Evolutionary conservation across 2,329 filamentous ascomycete species (phyloP), one percentile per base, ranked within the genome.

Genomic region (Diplocarpon rosae): DNA sequence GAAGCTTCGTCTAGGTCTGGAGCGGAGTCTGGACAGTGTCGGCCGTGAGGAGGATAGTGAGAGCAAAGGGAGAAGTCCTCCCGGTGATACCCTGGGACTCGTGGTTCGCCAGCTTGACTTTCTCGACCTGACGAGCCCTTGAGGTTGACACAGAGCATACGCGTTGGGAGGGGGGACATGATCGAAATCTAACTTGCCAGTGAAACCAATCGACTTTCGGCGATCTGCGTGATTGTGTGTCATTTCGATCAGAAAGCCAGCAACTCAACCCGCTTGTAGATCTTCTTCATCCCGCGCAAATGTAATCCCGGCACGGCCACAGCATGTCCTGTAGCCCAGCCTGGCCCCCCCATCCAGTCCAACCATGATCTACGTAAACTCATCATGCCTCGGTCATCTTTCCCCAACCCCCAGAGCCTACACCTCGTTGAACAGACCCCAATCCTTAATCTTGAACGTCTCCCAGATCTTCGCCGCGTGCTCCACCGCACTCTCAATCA

Each of bases 391-490:
- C 35, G 32, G 4, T 14, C 4, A 10, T 5, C 30, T 3, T 5
- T 32, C 4, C 30, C 4, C 10, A 17, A 16, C 31, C 11, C 28
- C 3, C 16, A 17, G 37, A 33, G 24, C 29, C 48, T 53, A 62
- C 49, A 60, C 55, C 50, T 60, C 59, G 45, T 60, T 54, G 39
- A 62, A 95, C 32, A 95, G 66, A 0, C 69, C 71, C 83, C 85
- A 94, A 60, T 95, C 83, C 65, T 79, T 80, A 46, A 95, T 73
- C 58, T 83, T 76, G 56, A 95, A 82, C 0, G 72, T 81, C 59
- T 77, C 72, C 71, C 85, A 76, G 53, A 94, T 78, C 56, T 66
- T 69, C 14, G 76, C 71, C 3, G 77, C 77, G 59, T 83, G 78
- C 60, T 85, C 82, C 31, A 82, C 74, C 5, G 74, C 75, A 55